Evolutionary conservation across 2,329 filamentous ascomycete species (phyloP).

Genomic region (Diaporthe aspalathi): DNA sequence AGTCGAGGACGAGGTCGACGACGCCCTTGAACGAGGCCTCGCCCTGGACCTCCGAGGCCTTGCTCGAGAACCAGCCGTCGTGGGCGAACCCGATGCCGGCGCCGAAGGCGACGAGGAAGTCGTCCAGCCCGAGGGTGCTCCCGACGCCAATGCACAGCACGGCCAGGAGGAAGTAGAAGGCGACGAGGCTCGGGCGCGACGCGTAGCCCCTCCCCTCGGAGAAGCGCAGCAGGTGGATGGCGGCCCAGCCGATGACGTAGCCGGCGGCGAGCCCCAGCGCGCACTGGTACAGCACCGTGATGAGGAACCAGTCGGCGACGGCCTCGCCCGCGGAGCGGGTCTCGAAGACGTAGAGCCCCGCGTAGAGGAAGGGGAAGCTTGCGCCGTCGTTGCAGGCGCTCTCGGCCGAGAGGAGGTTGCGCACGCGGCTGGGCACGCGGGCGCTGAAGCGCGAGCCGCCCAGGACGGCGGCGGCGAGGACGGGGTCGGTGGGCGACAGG

Average conservation of each 20-base stretch:
- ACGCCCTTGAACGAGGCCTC: constrained; percentile 40
- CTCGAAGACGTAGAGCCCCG: constrained; percentile 30
- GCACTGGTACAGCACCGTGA: constrained; percentile 76
- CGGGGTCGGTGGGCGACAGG: constrained; percentile 77
- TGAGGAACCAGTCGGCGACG: constrained; percentile 73
- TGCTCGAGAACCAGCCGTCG: constrained; percentile 39
- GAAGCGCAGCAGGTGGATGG: constrained; percentile 60
- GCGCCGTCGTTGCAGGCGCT: constrained; percentile 68
- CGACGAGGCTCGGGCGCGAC: constrained; percentile 36
- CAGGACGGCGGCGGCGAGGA: constrained; percentile 76
- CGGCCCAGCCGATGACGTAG: constrained; percentile 72
- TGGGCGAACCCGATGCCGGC: constrained; percentile 41
- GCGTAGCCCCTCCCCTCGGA: constrained; percentile 35
- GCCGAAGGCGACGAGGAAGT: constrained; percentile 46
- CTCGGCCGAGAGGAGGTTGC: constrained; percentile 72
- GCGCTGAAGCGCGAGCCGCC: constrained; percentile 59
- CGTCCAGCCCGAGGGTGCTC: constrained; percentile 44
- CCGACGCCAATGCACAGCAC: constrained; percentile 44
- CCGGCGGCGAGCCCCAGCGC: constrained; percentile 73
- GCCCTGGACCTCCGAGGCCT: constrained; percentile 39
- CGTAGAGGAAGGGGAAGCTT: constrained; percentile 37
- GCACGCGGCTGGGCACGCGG: constrained; percentile 73
- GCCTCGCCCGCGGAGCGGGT: constrained; percentile 55
- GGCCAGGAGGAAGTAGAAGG: constrained; percentile 47
- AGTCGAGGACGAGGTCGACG: constrained; percentile 45